phyloP scores from a whole-genome alignment of 2,329 filamentous ascomycete species.

The Neobulgaria alba region DNA sequence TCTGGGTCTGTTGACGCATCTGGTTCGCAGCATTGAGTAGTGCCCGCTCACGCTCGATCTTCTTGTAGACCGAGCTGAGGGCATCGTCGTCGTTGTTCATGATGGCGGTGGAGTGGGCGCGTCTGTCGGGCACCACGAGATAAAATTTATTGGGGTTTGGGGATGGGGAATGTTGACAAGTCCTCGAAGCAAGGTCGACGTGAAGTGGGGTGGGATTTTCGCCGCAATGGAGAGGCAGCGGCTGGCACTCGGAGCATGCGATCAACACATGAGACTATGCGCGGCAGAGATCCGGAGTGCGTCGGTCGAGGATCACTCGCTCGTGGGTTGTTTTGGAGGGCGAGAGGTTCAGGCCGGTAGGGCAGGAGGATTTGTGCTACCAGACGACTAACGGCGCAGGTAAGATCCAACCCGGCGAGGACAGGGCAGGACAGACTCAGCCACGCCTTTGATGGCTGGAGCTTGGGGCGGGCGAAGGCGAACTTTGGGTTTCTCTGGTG shows the following conservation, averaged over 20 bases:
- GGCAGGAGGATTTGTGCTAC: too few species aligned
- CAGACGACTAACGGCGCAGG: not conserved
- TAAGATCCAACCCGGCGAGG: not conserved
- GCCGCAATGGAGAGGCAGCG: not conserved
- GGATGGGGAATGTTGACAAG: not conserved
- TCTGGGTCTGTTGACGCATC: constrained; percentile 94
- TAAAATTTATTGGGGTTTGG: not conserved
- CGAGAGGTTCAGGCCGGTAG: too few species aligned
- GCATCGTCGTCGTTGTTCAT: constrained; percentile 57
- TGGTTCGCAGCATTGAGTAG: constrained; percentile 89
- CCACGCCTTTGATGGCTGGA: too few species aligned
- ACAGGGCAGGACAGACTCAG: not conserved
- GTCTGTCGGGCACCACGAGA: not conserved
- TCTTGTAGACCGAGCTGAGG: constrained; percentile 77
- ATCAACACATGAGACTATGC: constrained; percentile 1
- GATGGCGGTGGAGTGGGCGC: constrained; percentile 7
- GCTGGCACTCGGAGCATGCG: not conserved
- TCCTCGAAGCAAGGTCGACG: not conserved
- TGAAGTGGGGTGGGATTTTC: constrained; percentile 2
- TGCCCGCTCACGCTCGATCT: constrained; percentile 96
- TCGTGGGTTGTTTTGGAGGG: not conserved
- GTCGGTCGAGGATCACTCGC: not conserved
- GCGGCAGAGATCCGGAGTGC: not conserved
- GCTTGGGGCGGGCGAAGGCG: too few species aligned
- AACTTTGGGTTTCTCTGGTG: too few species aligned